phyloP scores from a whole-genome alignment of 2,329 filamentous ascomycete species.

The Thielaviopsis populi region DNA sequence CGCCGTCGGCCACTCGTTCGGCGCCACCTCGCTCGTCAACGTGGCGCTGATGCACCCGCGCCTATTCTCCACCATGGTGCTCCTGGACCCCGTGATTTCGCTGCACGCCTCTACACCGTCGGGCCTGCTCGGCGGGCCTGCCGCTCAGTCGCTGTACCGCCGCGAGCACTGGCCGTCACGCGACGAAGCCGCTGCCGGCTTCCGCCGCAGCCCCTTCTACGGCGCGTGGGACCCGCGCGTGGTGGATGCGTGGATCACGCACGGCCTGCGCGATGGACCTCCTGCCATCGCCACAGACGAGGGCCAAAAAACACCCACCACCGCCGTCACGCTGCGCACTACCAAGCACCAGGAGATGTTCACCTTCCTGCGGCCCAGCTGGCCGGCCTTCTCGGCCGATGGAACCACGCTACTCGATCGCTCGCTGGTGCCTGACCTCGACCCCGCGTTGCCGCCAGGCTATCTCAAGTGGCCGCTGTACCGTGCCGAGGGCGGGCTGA shows the following conservation, averaged over 20 bases:
- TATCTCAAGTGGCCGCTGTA: slow-evolving; percentile 43
- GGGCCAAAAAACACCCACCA: slow-evolving; percentile 16
- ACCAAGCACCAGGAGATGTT: slow-evolving; percentile 76
- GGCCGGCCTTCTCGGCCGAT: slow-evolving; percentile 28
- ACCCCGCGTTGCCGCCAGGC: slow-evolving; percentile 25
- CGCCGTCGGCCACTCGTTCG: slow-evolving; percentile 81
- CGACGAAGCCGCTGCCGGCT: slow-evolving; percentile 48
- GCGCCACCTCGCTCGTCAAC: slow-evolving; percentile 57
- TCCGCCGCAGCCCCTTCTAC: slow-evolving; percentile 57
- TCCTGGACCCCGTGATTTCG: slow-evolving; percentile 74
- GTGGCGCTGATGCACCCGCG: slow-evolving; percentile 66
- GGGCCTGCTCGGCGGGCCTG: slow-evolving; percentile 24
- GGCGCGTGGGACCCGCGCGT: slow-evolving; percentile 63
- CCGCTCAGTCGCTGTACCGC: slow-evolving; percentile 51
- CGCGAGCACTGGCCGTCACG: slow-evolving; percentile 73
- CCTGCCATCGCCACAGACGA: slow-evolving; percentile 18
- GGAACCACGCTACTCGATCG: slow-evolving; percentile 28
- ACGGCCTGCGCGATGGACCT: slow-evolving; percentile 55
- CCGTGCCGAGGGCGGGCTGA: slow-evolving; percentile 44
- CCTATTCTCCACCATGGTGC: slow-evolving; percentile 56
- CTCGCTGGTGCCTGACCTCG: slow-evolving; percentile 32
- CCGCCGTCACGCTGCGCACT: slow-evolving; percentile 57
- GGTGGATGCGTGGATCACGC: slow-evolving; percentile 54
- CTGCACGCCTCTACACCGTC: slow-evolving; percentile 23
- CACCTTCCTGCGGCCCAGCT: slow-evolving; percentile 53